Evolutionary conservation across 2,329 filamentous ascomycete genomes (phyloP).

Genomic region (Pseudogymnoascus sp.): DNA sequence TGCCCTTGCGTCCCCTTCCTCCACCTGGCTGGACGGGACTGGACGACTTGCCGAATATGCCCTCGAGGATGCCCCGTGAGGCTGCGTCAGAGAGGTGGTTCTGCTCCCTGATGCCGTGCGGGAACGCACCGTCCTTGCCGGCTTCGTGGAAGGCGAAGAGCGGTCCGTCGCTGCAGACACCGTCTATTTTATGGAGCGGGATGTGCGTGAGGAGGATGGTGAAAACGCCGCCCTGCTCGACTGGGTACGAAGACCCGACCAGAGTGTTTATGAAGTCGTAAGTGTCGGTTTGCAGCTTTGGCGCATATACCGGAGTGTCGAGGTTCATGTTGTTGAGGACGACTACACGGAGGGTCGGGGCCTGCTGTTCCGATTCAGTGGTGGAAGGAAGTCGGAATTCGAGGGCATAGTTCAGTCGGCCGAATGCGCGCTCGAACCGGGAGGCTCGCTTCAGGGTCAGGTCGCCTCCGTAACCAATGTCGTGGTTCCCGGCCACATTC

Average conservation of each 20-base stretch:
- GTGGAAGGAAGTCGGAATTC: conserved; percentile 54
- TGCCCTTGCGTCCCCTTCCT: conserved; percentile 61
- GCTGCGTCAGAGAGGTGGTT: conserved; percentile 74
- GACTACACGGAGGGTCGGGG: conserved; percentile 69
- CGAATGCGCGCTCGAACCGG: conserved; percentile 78
- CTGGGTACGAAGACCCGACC: conserved; percentile 53
- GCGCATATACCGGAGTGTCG: conserved; percentile 66
- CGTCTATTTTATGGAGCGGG: conserved; percentile 73
- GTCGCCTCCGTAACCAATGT: conserved; percentile 93
- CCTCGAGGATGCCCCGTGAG: conserved; percentile 69
- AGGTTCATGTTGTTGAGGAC: conserved; percentile 91
- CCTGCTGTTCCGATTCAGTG: conserved; percentile 35
- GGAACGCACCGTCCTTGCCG: conserved; percentile 40
- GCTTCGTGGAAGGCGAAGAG: conserved; percentile 66
- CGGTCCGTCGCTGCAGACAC: conserved; percentile 75
- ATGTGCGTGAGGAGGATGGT: conserved; percentile 89
- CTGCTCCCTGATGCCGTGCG: conserved; percentile 76
- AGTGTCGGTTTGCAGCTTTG: conserved; percentile 62
- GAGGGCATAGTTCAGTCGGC: conserved; percentile 83
- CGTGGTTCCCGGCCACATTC: conserved; percentile 90
- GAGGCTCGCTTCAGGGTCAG: conserved; percentile 65
- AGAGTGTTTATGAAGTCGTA: conserved; percentile 68
- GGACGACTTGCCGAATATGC: conserved; percentile 69
- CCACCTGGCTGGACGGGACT: conserved; percentile 46
- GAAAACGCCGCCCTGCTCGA: conserved; percentile 55